Conservation (phyloP, 805 yeast genomes). For the Brettanomyces anomalus region DNA sequence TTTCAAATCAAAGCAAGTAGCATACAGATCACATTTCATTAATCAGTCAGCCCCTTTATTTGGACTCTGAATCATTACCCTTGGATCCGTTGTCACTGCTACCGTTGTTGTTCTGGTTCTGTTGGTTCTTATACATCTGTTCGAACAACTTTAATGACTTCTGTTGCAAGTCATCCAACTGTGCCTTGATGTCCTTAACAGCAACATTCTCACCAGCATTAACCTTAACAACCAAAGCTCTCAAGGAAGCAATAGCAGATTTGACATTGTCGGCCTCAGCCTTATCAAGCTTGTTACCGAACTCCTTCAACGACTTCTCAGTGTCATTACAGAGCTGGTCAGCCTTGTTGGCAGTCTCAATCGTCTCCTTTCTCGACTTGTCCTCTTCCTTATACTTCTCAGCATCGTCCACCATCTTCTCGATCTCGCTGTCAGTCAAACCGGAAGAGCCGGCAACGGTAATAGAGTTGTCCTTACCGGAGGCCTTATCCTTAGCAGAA, state of each 20-base stretch:
- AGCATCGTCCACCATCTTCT: conserved; percentile 57
- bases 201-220: conserved; percentile 43
- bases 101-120: conserved; percentile 3
- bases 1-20: no score
- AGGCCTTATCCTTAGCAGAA: conserved; percentile 70
- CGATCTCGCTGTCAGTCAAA: conserved; percentile 59
- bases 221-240: conserved; percentile 57
- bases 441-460: conserved; percentile 66
- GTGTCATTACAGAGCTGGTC: conserved; percentile 81
- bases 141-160: conserved; percentile 71
- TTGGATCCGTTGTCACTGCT: background rate
- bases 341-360: conserved; percentile 70
- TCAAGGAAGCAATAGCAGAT: conserved; percentile 47
- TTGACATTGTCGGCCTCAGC: conserved; percentile 40
- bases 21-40: background rate
- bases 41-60: background rate
- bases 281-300: conserved; percentile 49
- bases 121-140: conserved; percentile 45
- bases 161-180: conserved; percentile 68
- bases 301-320: conserved; percentile 75
- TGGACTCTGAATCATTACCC: background rate
- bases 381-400: conserved; percentile 53
- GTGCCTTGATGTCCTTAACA: conserved; percentile 51
- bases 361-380: conserved; percentile 46
- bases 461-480: conserved; percentile 69